Conservation (phyloP, 352 stramenopile species). For the Bremia lactucae region DNA sequence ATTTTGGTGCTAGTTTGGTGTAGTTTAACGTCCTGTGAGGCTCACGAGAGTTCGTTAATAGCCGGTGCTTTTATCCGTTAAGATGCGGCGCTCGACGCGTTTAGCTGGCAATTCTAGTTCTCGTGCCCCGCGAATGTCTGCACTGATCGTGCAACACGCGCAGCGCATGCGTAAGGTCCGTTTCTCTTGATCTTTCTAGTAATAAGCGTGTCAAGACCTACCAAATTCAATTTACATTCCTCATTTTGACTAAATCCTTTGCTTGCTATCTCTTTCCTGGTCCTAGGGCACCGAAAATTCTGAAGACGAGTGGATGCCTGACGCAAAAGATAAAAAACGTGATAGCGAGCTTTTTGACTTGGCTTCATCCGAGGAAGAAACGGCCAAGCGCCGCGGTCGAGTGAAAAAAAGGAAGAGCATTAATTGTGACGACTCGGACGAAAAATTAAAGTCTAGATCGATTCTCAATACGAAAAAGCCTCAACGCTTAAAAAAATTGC, state of each 20-base stretch:
- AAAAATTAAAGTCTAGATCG: constrained; percentile 14
- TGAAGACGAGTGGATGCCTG: constrained; percentile 34
- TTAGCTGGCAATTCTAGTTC: constrained; percentile 37
- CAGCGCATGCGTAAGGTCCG: constrained; percentile 28
- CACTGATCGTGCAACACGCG: constrained; percentile 39
- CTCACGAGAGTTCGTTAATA: constrained; percentile 2
- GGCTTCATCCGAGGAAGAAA: constrained; percentile 22
- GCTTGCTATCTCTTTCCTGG: constrained; percentile 5
- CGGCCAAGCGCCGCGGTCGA: constrained; percentile 13
- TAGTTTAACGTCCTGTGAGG: constrained; percentile 8
- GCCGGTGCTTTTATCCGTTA: constrained; percentile 11
- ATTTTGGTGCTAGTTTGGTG: constrained; percentile 1
- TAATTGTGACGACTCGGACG: constrained; percentile 44
- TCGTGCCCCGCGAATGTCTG: constrained; percentile 45
- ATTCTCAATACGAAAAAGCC: constrained; percentile 23
- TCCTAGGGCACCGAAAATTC: constrained; percentile 25
- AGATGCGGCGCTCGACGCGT: constrained; percentile 58
- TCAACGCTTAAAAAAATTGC: constrained; percentile 12
- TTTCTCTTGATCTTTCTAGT: too few relatives aligned
- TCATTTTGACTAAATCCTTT: constrained; percentile 13
- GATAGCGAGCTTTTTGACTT: constrained; percentile 26
- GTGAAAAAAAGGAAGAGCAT: constrained; percentile 41
- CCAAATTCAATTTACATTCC: neutral
- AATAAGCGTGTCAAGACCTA: too few relatives aligned
- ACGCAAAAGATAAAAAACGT: constrained; percentile 24